These are phyloP conservation scores for Corchorus olitorius DNA, from an alignment of 345 rosid species.

Conservation along the genomic window DNA sequence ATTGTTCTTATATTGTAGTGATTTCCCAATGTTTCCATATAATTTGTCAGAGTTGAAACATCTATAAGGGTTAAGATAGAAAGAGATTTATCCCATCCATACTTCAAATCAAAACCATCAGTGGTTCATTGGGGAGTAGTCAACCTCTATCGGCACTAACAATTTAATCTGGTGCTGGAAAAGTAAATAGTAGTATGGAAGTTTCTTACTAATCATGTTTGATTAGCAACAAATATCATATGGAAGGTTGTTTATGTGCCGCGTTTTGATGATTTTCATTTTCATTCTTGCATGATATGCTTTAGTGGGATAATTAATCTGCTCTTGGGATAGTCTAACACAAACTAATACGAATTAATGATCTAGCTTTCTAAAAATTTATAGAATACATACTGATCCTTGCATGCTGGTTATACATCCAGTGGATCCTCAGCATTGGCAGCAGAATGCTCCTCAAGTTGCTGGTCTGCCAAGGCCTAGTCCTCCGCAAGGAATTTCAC, in stretches of 20 bases:
- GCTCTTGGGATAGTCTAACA: not conserved
- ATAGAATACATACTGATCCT: slow-evolving; percentile 3
- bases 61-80: not conserved
- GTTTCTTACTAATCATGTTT: not conserved
- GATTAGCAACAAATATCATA: not conserved
- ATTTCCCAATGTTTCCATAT: not conserved
- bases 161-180: not conserved
- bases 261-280: slow-evolving; percentile 3
- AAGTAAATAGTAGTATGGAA: not conserved
- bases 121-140: not conserved
- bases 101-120: not conserved
- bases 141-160: not conserved
- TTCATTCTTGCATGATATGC: slow-evolving; percentile 8
- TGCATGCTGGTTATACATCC: slow-evolving; percentile 9
- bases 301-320: not conserved
- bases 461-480: slow-evolving; percentile 35
- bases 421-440: slow-evolving; percentile 46
- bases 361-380: not conserved
- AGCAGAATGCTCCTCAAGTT: slow-evolving; percentile 34
- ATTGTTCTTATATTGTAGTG: not conserved
- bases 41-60: not conserved
- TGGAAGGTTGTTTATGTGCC: not conserved
- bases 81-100: not conserved
- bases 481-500: slow-evolving; percentile 30
- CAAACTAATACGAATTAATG: not conserved